Base-by-base conservation (phyloP, 345 rosid genomes). In the Corchorus olitorius region DNA sequence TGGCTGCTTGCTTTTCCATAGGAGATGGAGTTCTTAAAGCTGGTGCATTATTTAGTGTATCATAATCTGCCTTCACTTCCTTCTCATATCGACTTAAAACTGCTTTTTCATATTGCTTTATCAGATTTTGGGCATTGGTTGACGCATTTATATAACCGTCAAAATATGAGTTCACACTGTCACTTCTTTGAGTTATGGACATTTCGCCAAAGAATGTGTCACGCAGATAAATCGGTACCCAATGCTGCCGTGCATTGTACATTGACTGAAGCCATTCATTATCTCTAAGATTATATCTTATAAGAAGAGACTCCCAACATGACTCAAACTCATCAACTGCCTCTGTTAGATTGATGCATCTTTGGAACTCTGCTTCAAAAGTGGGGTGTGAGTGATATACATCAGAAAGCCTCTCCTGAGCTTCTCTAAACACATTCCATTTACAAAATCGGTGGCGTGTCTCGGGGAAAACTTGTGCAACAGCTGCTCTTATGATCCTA, bases 131-230 rank as follows among this genome's bases (percentile, higher is more conserved):
- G 39, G 83, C 49, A 73, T 56, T 84, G 43, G 89, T 84, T 1
- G 87, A 84, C 27, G 84, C 87, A 84, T 86, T 84, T 77, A 86
- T 79, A 75, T 82, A 86, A 64, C 89, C 89, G 73, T 86, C 89
- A 81, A 86, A 86, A 75, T 80, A 84, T 7, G 89, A 86, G 65
- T 79, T 82, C 41, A 79, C 59, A 60, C 54, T 63, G 81, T 84
- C 87, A 62, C 79, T 83, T 56, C 81, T 77, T 73, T 82, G 81
- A 52, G 76, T 81, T 60, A 79, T 33, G 46, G 81, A 77, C 78
- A 75, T 66, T 81, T 87, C 89, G 20, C 81, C 87, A 62, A 87
- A 87, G 65, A 84, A 84, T 16, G 86, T 61, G 74, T 81, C 84
- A 49, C 74, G 80, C 6, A 84, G 83, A 79, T 84, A 84, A 74